These are phyloP conservation scores for Vitis amurensis DNA, from an alignment of 164 flowering plant genomes.

Conservation along the genomic window DNA sequence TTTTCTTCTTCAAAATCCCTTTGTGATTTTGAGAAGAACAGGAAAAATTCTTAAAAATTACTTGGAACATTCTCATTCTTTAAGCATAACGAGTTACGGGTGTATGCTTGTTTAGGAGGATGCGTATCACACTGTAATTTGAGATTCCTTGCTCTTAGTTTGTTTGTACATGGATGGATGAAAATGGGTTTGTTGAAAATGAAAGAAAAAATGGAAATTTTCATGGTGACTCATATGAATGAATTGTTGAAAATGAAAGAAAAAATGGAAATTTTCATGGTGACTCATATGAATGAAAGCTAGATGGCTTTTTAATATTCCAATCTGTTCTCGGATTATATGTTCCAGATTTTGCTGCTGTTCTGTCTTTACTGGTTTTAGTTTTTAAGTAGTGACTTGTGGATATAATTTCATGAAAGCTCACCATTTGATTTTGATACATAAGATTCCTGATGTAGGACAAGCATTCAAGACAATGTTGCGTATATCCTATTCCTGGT, in stretches of 20 bases:
- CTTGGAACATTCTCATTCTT: too few species aligned
- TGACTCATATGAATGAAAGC: background rate
- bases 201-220: background rate
- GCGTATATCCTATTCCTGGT: conserved; percentile 30
- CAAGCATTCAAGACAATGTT: conserved; percentile 20
- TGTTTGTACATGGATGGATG: background rate
- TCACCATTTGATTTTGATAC: conserved; percentile 11
- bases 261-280: background rate
- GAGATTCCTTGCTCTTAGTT: background rate
- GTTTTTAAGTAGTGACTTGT: background rate
- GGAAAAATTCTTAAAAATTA: too few species aligned
- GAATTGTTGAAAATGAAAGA: background rate
- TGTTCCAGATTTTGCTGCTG: conserved; percentile 16
- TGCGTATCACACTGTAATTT: background rate
- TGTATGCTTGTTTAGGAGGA: background rate
- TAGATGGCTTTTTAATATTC: conserved; percentile 24
- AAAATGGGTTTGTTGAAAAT: background rate
- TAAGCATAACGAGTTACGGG: too few species aligned
- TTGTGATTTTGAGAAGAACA: too few species aligned
- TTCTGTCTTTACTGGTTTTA: conserved; percentile 11
- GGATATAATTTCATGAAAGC: background rate
- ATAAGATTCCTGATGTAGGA: conserved; percentile 16
- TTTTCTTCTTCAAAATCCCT: background rate
- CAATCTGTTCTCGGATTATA: conserved; percentile 14
- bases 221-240: background rate